Conservation (phyloP, 257 asterid species). For the Voacanga thouarsii region DNA sequence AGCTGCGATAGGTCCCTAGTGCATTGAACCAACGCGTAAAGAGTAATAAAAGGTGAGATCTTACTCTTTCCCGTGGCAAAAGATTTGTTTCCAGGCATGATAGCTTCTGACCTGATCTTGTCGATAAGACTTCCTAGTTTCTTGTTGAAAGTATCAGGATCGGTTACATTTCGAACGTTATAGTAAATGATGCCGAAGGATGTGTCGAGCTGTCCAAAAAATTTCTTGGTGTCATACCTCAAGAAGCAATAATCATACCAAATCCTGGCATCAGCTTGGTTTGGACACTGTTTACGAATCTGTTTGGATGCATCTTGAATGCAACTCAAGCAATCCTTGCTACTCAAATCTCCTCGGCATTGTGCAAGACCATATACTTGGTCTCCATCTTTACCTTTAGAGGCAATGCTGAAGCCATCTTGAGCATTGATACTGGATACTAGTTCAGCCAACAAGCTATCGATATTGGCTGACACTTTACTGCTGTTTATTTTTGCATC, state of each 20-base stretch:
- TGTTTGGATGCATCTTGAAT: constrained; percentile 45
- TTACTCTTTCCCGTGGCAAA: constrained; percentile 53
- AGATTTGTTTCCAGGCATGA: constrained; percentile 39
- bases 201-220: constrained; percentile 53
- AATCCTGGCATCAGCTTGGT: constrained; percentile 47
- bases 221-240: constrained; percentile 33
- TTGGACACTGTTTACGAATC: constrained; percentile 40
- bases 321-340: constrained; percentile 54
- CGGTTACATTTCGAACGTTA: constrained; percentile 53
- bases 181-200: constrained; percentile 28
- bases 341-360: constrained; percentile 72
- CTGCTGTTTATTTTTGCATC: constrained; percentile 18
- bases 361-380: constrained; percentile 64
- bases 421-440: constrained; percentile 32
- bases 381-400: constrained; percentile 32
- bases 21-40: constrained; percentile 79
- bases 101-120: constrained; percentile 43
- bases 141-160: constrained; percentile 42
- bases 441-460: constrained; percentile 32
- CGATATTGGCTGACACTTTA: constrained; percentile 38
- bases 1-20: constrained; percentile 49
- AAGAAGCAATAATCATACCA: constrained; percentile 74
- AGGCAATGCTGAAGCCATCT: constrained; percentile 43
- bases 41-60: constrained; percentile 30
- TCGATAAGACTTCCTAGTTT: constrained; percentile 32